Percentiles rank a stretch among this genome's conserved stretches.
Evolutionary conservation across 2,329 filamentous ascomycete species (phyloP).

Genomic region (Ascochyta clinopodiicola): DNA sequence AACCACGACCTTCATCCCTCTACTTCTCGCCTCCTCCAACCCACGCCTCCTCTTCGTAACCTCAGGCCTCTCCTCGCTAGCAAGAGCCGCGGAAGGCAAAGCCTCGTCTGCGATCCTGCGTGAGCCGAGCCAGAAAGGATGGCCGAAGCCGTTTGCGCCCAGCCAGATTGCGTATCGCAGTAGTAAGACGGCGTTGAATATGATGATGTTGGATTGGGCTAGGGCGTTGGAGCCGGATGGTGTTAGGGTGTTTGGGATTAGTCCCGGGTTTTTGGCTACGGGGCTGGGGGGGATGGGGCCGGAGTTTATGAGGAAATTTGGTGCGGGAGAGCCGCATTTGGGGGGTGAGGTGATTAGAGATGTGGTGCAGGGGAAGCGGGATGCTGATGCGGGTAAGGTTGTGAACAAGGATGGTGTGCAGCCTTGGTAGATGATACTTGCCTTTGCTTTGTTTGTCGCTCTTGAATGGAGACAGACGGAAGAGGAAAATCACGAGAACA

Average conservation of each 20-base stretch:
- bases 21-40: neutral
- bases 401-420: slow-evolving; percentile 46
- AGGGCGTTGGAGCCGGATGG: slow-evolving; percentile 53
- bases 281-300: slow-evolving; percentile 46
- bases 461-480: too few species aligned
- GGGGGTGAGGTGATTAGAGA: slow-evolving; percentile 49
- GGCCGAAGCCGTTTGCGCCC: slow-evolving; percentile 52
- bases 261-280: slow-evolving; percentile 57
- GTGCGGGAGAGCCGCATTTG: slow-evolving; percentile 46
- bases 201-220: slow-evolving; percentile 58
- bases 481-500: too few species aligned
- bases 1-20: neutral
- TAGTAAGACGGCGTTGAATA: slow-evolving; percentile 57
- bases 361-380: slow-evolving; percentile 50
- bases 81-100: neutral
- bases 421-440: slow-evolving; percentile 40
- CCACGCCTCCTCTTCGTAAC: neutral
- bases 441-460: too few species aligned
- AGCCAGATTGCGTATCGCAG: slow-evolving; percentile 49
- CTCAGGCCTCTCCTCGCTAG: neutral
- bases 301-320: slow-evolving; percentile 46
- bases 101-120: neutral
- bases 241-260: slow-evolving; percentile 56
- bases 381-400: slow-evolving; percentile 48
- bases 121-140: slow-evolving; percentile 44